phyloP scores from a whole-genome alignment of 2,329 filamentous ascomycete genomes.

The Cladophialophora immunda region DNA sequence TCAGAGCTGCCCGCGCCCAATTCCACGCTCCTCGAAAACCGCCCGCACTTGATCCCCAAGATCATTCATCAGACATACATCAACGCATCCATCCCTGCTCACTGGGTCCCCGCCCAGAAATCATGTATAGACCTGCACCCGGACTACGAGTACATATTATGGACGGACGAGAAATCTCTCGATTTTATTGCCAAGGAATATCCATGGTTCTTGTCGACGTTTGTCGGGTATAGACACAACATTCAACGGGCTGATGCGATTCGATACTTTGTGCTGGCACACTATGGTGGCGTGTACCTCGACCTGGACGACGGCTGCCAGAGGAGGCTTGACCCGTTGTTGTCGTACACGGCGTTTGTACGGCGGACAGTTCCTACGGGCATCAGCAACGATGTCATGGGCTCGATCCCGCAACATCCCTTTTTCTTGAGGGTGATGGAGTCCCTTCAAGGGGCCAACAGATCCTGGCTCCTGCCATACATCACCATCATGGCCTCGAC shows the following conservation, averaged over 20 bases:
- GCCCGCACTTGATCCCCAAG: slow-evolving; percentile 73
- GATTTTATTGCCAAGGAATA: slow-evolving; percentile 78
- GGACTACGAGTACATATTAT: slow-evolving; percentile 79
- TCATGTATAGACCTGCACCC: slow-evolving; percentile 73
- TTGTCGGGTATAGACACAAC: slow-evolving; percentile 75
- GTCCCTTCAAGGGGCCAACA: slow-evolving; percentile 71
- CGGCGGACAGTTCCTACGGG: slow-evolving; percentile 77
- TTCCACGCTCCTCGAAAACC: slow-evolving; percentile 64
- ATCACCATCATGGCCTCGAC: slow-evolving; percentile 83
- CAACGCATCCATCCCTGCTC: slow-evolving; percentile 72
- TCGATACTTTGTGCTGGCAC: slow-evolving; percentile 78
- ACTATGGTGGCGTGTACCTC: slow-evolving; percentile 83
- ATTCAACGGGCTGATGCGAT: slow-evolving; percentile 82
- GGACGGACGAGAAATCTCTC: slow-evolving; percentile 75
- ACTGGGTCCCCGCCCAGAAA: slow-evolving; percentile 72
- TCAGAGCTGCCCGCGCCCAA: slow-evolving; percentile 73
- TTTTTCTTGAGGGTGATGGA: slow-evolving; percentile 77
- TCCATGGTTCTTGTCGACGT: slow-evolving; percentile 79
- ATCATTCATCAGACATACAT: slow-evolving; percentile 82
- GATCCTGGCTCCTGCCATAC: slow-evolving; percentile 74
- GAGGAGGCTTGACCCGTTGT: slow-evolving; percentile 71
- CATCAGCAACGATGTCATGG: slow-evolving; percentile 84
- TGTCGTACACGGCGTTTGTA: slow-evolving; percentile 74
- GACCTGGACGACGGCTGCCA: slow-evolving; percentile 80
- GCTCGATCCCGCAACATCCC: slow-evolving; percentile 74